These are phyloP conservation scores for Fraxinus angustifolia DNA, from an alignment of 305 asterid species.

Conservation along the genomic window DNA sequence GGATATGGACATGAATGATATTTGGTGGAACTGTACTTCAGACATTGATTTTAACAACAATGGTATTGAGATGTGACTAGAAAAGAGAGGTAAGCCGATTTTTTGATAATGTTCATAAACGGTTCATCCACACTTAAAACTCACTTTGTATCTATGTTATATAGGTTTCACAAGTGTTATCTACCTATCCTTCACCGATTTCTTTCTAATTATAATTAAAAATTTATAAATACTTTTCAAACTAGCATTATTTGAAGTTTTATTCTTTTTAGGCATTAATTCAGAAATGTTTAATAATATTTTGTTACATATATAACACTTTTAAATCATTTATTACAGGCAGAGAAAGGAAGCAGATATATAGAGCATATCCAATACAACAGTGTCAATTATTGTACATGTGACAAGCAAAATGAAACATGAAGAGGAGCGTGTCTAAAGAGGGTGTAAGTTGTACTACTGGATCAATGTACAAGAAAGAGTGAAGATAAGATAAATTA, in stretches of 20 bases:
- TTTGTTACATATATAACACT: neutral
- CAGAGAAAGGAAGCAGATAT: conserved; percentile 24
- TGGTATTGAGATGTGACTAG: conserved; percentile 42
- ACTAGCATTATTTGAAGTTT: neutral
- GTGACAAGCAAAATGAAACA: too few relatives aligned
- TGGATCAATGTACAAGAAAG: neutral
- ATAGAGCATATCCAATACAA: neutral
- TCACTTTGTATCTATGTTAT: too few relatives aligned
- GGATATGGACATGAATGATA: conserved; percentile 45
- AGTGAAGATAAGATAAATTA: neutral
- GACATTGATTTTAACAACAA: conserved; percentile 33
- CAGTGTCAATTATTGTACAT: too few relatives aligned
- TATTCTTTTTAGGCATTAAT: neutral
- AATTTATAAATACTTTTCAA: too few relatives aligned
- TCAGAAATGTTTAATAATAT: neutral
- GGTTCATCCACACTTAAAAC: too few relatives aligned
- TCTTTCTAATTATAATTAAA: too few relatives aligned
- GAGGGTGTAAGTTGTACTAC: neutral
- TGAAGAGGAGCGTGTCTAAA: neutral
- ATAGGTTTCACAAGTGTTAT: too few relatives aligned
- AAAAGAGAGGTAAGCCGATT: conserved; percentile 32
- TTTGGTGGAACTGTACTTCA: conserved; percentile 47
- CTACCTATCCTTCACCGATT: too few relatives aligned
- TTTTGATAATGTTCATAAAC: too few relatives aligned
- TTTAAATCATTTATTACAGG: conserved; percentile 15